A percentile compares a stretch with the other conserved stretches of the same genome.
Evolutionary conservation across 2,329 filamentous ascomycete genomes (phyloP).

Genomic region (Fusarium sp.): DNA sequence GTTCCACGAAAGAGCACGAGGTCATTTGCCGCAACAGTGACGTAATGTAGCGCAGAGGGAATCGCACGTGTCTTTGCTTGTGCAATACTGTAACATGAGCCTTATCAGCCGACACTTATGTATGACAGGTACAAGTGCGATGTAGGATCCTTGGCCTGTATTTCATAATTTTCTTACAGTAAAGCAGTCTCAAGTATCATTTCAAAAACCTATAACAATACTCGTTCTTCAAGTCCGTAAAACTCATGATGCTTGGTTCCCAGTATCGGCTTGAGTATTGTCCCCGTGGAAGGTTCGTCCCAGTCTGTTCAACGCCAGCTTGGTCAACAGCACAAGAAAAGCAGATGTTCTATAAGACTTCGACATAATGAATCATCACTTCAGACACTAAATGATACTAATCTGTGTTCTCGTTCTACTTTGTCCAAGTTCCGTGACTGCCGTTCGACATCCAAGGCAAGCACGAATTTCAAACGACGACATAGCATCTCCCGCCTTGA

Average conservation of each 20-base stretch:
- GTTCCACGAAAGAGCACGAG: not conserved
- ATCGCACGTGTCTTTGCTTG: not conserved
- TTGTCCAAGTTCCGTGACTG: no score
- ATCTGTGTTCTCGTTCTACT: not conserved
- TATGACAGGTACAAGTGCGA: not conserved
- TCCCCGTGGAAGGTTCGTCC: not conserved
- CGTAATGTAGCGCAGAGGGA: not conserved
- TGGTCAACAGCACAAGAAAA: not conserved
- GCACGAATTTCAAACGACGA: not conserved
- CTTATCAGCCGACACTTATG: not conserved
- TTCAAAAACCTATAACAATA: not conserved
- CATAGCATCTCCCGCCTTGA: not conserved
- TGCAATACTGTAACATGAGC: not conserved
- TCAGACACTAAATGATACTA: not conserved
- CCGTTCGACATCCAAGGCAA: not conserved
- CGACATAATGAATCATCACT: no score
- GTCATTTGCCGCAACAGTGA: not conserved
- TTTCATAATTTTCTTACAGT: not conserved
- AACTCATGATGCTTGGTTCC: not conserved
- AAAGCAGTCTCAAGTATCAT: not conserved
- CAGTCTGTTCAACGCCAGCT: not conserved
- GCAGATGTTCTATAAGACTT: rapidly evolving
- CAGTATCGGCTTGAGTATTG: not conserved
- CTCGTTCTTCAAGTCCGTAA: no score
- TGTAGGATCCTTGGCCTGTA: no score